A percentile compares a stretch with the other conserved stretches of the same genome.
These are phyloP conservation scores for Colletotrichum tabaci DNA, from an alignment of 2,329 filamentous ascomycete species.

Conservation along the genomic window DNA sequence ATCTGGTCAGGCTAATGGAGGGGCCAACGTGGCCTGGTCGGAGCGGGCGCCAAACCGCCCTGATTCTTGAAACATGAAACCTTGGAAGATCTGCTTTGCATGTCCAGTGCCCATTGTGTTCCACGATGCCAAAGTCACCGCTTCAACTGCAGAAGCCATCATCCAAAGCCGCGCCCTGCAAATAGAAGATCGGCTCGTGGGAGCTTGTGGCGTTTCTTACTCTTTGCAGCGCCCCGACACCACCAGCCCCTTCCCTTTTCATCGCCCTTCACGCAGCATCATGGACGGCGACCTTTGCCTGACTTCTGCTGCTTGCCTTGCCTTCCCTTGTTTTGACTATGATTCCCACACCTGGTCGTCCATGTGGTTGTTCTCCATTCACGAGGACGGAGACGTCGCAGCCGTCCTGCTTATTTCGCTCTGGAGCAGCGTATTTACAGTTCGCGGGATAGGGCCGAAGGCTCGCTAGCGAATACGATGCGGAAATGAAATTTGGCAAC, in stretches of 20 bases:
- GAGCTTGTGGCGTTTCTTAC: not conserved
- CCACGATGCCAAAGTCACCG: constrained; percentile 5
- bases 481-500: not conserved
- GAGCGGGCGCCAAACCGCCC: constrained; percentile 35
- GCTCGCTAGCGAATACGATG: constrained; percentile 3
- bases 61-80: constrained; percentile 39
- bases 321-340: not conserved
- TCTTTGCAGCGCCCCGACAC: constrained; percentile 28
- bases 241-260: constrained; percentile 14
- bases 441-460: not conserved
- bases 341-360: not conserved
- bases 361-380: constrained; percentile 7
- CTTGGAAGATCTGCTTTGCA: constrained; percentile 39
- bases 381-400: constrained; percentile 1
- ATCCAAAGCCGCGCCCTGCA: constrained; percentile 32
- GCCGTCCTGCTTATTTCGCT: not conserved
- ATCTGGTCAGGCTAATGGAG: constrained; percentile 31
- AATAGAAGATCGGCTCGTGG: constrained; percentile 37
- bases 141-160: not conserved
- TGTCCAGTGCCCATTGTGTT: constrained; percentile 13
- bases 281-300: not conserved
- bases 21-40: constrained; percentile 37
- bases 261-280: constrained; percentile 3
- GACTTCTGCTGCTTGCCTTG: not conserved
- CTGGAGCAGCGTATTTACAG: too few species aligned